Conservation (phyloP, 2,329 filamentous ascomycete species). For the Phoma herbarum region DNA sequence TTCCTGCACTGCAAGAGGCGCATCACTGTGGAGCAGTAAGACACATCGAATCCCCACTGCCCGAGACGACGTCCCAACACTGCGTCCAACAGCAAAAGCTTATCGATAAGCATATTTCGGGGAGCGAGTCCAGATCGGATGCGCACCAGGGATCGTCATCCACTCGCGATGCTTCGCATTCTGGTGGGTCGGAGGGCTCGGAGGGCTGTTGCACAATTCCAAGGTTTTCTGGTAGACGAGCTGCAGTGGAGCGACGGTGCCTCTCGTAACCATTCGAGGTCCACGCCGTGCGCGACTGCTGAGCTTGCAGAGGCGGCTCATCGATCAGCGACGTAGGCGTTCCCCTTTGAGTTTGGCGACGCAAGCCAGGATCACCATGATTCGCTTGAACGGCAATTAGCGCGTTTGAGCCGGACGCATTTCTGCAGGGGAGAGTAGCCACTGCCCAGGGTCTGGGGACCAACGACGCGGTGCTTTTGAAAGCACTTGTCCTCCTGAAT, state of each 20-base stretch:
- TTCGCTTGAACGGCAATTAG: constrained; percentile 30
- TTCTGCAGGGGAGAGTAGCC: constrained; percentile 22
- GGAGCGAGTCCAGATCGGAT: constrained; percentile 37
- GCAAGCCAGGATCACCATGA: constrained; percentile 27
- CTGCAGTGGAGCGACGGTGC: constrained; percentile 15
- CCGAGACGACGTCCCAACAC: constrained; percentile 19
- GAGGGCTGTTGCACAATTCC: background rate
- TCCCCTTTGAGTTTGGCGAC: constrained; percentile 20
- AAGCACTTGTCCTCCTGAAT: constrained; percentile 20
- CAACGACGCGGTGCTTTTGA: constrained; percentile 28
- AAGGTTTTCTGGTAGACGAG: constrained; percentile 4
- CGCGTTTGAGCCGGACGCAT: constrained; percentile 11
- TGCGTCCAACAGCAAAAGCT: constrained; percentile 14
- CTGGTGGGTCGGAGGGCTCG: background rate
- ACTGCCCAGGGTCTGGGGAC: constrained; percentile 17
- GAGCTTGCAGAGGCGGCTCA: constrained; percentile 16
- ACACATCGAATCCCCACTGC: constrained; percentile 14
- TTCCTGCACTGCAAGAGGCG: constrained; percentile 11
- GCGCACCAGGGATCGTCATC: constrained; percentile 29
- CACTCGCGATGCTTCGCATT: constrained; percentile 9
- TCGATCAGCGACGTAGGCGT: constrained; percentile 19
- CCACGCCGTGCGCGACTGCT: constrained; percentile 18
- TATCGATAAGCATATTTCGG: constrained; percentile 29
- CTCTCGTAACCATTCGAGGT: constrained; percentile 10
- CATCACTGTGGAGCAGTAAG: constrained; percentile 22